These are phyloP conservation scores for Dioscorea zingiberensis DNA, from an alignment of 106 monocot species.

Conservation along the genomic window DNA sequence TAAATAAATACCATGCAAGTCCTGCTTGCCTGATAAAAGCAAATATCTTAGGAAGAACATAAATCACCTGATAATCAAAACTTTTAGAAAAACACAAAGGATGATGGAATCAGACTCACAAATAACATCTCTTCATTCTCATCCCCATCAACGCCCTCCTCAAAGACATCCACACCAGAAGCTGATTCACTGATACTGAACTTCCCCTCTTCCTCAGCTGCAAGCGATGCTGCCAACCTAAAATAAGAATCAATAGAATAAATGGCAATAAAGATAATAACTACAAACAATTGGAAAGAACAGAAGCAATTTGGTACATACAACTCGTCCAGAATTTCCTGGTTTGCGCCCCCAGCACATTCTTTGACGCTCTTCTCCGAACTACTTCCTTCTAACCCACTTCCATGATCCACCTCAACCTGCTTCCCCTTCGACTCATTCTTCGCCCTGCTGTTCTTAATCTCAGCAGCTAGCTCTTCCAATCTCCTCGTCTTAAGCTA, in stretches of 20 bases:
- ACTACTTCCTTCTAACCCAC: not conserved
- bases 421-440: constrained; percentile 39
- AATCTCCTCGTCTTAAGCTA: constrained; percentile 82
- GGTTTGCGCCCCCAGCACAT: constrained; percentile 3
- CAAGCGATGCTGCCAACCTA: constrained; percentile 91
- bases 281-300: not conserved
- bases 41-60: not conserved
- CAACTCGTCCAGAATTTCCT: constrained; percentile 68
- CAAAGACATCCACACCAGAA: constrained; percentile 15
- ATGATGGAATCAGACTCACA: constrained; percentile 30
- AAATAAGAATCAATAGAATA: not conserved
- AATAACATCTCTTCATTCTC: constrained; percentile 75
- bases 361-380: not conserved
- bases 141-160: constrained; percentile 43
- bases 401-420: constrained; percentile 5
- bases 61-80: not conserved
- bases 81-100: too few species aligned
- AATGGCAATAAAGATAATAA: not conserved
- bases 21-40: too few species aligned
- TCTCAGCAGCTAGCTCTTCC: constrained; percentile 73
- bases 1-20: too few species aligned
- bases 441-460: constrained; percentile 37
- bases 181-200: constrained; percentile 8
- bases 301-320: constrained; percentile 6
- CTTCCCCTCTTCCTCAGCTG: constrained; percentile 73